phyloP scores from a whole-genome alignment of 2,329 filamentous ascomycete genomes.

The Pseudocercospora cruenta region DNA sequence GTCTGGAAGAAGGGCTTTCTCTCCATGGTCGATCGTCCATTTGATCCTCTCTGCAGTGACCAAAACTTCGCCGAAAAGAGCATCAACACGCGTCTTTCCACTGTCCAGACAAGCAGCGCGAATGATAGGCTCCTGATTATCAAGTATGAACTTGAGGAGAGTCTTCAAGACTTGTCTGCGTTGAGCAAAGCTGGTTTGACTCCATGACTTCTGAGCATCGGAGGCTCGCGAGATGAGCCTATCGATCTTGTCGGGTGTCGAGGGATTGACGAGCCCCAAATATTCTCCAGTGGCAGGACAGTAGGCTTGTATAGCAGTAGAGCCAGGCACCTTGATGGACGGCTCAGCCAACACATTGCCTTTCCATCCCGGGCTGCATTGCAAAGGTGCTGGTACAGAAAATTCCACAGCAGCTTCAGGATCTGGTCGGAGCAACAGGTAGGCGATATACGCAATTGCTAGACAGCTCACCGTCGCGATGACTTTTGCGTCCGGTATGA shows the following conservation, averaged over 20 bases:
- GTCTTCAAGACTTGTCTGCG: conserved; percentile 79
- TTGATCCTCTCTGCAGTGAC: conserved; percentile 91
- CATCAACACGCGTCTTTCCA: conserved; percentile 95
- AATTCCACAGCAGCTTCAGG: conserved; percentile 33
- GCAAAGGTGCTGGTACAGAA: conserved; percentile 59
- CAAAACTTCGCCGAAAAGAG: conserved; percentile 89
- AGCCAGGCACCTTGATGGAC: conserved; percentile 66
- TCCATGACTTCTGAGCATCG: conserved; percentile 77
- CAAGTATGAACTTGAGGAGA: conserved; percentile 79
- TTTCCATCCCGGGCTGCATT: conserved; percentile 58
- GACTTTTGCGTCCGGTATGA: conserved; percentile 13
- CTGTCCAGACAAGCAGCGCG: conserved; percentile 86
- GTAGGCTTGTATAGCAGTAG: conserved; percentile 77
- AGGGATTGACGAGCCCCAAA: conserved; percentile 77
- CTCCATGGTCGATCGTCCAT: conserved; percentile 92
- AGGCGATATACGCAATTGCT: conserved; percentile 16
- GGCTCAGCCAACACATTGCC: conserved; percentile 62
- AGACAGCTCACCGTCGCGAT: conserved; percentile 17
- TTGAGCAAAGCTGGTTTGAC: conserved; percentile 74
- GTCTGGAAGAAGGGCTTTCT: conserved; percentile 73
- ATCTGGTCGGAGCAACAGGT: conserved; percentile 18
- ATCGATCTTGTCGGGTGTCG: conserved; percentile 77
- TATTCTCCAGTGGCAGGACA: conserved; percentile 86
- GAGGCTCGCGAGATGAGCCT: conserved; percentile 73
- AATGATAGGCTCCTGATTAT: conserved; percentile 87